Conservation (phyloP, 192 early-diverging fungal species). For the Phycomyces nitens region DNA sequence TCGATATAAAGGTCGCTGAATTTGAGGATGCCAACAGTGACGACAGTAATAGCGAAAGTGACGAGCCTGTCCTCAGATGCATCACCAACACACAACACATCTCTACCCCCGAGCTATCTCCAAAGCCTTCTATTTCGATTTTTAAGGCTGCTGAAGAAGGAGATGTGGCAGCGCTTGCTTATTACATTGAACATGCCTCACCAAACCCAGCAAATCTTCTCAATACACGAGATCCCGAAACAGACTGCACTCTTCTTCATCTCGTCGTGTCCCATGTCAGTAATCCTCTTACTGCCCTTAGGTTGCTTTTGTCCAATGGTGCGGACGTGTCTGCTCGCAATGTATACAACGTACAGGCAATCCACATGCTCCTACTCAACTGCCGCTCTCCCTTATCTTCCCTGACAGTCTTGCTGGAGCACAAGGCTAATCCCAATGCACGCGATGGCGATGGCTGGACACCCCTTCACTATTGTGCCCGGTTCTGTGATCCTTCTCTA, state of each 20-base stretch:
- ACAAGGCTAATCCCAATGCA: constrained; percentile 52
- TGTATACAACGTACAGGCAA: constrained; percentile 25
- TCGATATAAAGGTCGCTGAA: not conserved
- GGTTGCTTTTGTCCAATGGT: constrained; percentile 21
- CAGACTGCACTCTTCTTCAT: constrained; percentile 27
- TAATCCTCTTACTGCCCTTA: not conserved
- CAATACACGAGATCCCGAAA: constrained; percentile 28
- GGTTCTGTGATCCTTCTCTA: constrained; percentile 32
- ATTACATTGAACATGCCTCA: constrained; percentile 16
- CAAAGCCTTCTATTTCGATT: constrained; percentile 14
- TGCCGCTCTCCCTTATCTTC: constrained; percentile 12
- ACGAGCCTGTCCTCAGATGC: not conserved
- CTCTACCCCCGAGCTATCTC: not conserved
- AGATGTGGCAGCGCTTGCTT: constrained; percentile 21
- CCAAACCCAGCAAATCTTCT: constrained; percentile 8
- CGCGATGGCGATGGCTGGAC: constrained; percentile 66
- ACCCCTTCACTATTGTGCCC: constrained; percentile 40
- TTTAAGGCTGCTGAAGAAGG: constrained; percentile 32
- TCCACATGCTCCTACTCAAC: constrained; percentile 21
- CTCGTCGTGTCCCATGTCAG: constrained; percentile 16
- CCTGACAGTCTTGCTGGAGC: constrained; percentile 12
- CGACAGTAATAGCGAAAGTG: not conserved
- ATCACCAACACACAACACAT: not conserved
- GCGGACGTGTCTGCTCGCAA: constrained; percentile 25
- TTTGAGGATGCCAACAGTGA: not conserved